Base-by-base conservation (phyloP, 352 stramenopile species). In the Thalassiosira ordinaria region DNA sequence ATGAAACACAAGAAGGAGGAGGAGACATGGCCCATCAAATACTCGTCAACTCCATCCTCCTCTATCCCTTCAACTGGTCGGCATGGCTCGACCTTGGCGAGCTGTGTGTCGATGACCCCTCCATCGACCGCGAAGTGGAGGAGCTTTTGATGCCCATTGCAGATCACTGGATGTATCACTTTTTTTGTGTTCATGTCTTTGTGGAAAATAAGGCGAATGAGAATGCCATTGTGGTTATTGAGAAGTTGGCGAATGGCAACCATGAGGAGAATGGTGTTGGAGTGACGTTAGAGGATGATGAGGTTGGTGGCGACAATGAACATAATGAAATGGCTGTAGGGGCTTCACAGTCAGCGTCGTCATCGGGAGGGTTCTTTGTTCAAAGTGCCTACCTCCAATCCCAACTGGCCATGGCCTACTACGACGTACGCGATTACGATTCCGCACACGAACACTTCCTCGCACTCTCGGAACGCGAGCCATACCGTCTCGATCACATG, bases 21-120 rank as follows among this genome's bases (percentile, higher is more conserved):
- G 59, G 62, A 51, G 73, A 82, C 60, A 35, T 75, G 31, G 67
- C 89, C n/a, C 80, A 89, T 59, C 33, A 57, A 1, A 82, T 94
- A 55, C 67, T 93, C 2, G 66, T 89, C 20, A 60, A 87, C 47
- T 89, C 82, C 29, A 71, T 94, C 37, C 26, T 87, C 1, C 39
- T 78, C 39, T 94, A 92, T 85, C 90, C 91, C 7, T 92, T 80
- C 66, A 98, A 98, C 87, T 99, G 97, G 97, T 98, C 96, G 35
- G 96, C 96, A 9, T 99, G 97, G 97, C 96, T 98, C 79, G 97
- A 99, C 80, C 87, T 99, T 1, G 94, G 91, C 2, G 83, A 90
- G 47, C 66, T 91, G 0, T 80, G 82, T 8, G 35, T 84, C 4
- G 65, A 83, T 35, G 55, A 89, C 41, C 61, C 70, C 11, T 74